Conservation (phyloP, 1,139 yeast genomes). For the Debaryomyces psychrophilus region DNA sequence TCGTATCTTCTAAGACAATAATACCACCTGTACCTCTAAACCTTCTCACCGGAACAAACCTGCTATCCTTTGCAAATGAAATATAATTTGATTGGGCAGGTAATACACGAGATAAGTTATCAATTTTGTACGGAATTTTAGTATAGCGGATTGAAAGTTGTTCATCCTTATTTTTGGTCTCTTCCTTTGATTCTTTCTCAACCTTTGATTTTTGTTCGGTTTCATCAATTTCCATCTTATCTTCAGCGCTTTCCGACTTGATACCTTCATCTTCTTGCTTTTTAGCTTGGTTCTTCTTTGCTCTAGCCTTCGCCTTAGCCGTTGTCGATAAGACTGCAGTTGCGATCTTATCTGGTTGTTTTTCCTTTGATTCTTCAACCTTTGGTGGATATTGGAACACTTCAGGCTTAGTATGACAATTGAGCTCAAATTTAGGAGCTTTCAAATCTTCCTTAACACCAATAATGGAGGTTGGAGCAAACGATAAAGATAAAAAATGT, state of each 20-base stretch:
- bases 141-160: slow-evolving; percentile 45
- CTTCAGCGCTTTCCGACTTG: slow-evolving; percentile 21
- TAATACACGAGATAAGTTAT: slow-evolving; percentile 83
- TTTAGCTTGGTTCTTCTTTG: slow-evolving; percentile 70
- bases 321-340: slow-evolving; percentile 96
- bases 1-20: slow-evolving; percentile 71
- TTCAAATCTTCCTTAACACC: slow-evolving; percentile 86
- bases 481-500: slow-evolving; percentile 88
- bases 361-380: slow-evolving; percentile 75
- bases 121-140: slow-evolving; percentile 66
- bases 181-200: slow-evolving; percentile 22
- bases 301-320: slow-evolving; percentile 88
- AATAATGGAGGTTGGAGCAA: slow-evolving; percentile 87
- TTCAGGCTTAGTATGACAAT: slow-evolving; percentile 80
- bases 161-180: slow-evolving; percentile 33
- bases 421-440: slow-evolving; percentile 81
- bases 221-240: slow-evolving; percentile 35
- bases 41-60: slow-evolving; percentile 83
- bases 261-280: slow-evolving; percentile 41
- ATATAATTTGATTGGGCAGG: slow-evolving; percentile 90
- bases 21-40: slow-evolving; percentile 82
- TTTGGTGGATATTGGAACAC: slow-evolving; percentile 90
- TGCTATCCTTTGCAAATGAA: slow-evolving; percentile 71
- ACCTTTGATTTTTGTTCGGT: slow-evolving; percentile 20
- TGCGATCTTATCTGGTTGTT: slow-evolving; percentile 85